Evolutionary conservation across 495 filamentous ascomycete species (phyloP), one percentile per base, ranked within the genome.

Genomic region (Pseudotulostoma volvatum): DNA sequence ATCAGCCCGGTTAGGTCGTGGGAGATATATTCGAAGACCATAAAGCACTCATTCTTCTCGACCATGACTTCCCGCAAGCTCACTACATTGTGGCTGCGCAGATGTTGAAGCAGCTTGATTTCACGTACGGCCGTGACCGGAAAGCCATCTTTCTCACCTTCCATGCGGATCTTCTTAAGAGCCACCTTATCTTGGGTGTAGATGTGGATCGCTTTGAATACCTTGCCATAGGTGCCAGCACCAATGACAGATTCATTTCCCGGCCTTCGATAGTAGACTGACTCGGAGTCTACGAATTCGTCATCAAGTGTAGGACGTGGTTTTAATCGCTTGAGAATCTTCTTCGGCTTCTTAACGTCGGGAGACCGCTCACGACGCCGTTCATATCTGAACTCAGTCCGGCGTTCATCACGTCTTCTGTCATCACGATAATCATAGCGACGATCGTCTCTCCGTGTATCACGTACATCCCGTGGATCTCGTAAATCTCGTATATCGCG

Each of bases 21-120:
- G 13, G 88, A 88, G 18, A 95, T 74, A 53, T 99, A 99, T 53
- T 99, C 92, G 45, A 99, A 99, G 7, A 99, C 92, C 92, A 99
- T 99, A 61, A 90, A 96, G 57, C 92, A 99, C 55, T 96, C 88
- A 52, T 95, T 95, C 45, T 76, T 77, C 59, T 97, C 92, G 11
- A 96, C 90, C 90, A 97, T 96, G 50, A 96, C 88, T 59, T 97
- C 92, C 41, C 64, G 41, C 34, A 68, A 42, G 34, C 79, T 77
- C 44, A 99, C 87, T 25, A 99, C 76, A 47, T 96, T 95, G 35
- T 72, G 67, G 49, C 93, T 85, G 44, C 80, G 84, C n/a, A 99
- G 67, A 31, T 86, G 88, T 51, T 94, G 85, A 7, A 99, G 76
- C 11, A 99, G 63, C 56, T 94, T 95, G 63, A 99, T 90, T 54